Evolutionary conservation across 306 rosid species (phyloP), one percentile per base, ranked within the genome.

Genomic region (Argentina anserina): DNA sequence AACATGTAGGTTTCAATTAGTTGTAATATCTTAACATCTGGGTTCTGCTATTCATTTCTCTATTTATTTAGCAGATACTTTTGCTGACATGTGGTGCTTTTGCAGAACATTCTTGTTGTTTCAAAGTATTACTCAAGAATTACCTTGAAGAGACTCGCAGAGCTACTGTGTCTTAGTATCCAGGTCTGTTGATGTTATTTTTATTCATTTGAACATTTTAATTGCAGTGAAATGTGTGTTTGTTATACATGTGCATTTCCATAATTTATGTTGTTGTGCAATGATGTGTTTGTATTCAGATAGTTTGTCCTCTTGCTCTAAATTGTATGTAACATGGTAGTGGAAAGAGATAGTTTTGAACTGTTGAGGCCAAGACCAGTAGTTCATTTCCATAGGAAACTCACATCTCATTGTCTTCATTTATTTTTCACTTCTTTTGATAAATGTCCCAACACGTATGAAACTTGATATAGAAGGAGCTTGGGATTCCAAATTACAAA

Each of bases 31-130:
- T n/a, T n/a, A n/a, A n/a, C n/a, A n/a, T n/a, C n/a, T n/a, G n/a
- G n/a, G n/a, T n/a, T 41, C 23, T 67, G 18, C 59, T 14, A 9
- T 21, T 11, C 13, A 23, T 55, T 65, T 62, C 14, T 5, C 20
- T 26, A 12, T 37, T 55, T 45, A 2, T 1, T 76, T 46, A 21
- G 50, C 21, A 31, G 31, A 33, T 36, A 7, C 18, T 58, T 65
- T 46, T 72, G 61, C 50, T 66, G 62, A 64, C 65, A 15, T 43
- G 33, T 73, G 36, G 33, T 73, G n/a, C 65, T 55, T 66, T 81
- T 64, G 53, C 90, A 92, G 98, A 93, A 93, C 72, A 93, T 93
- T 77, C 85, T 92, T 10, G 97, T 92, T 12, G 95, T 92, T 47
- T 92, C 98, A 43, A 90, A 86, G 77, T 90, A 93, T 67, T 90